Percentiles rank a stretch among this genome's conserved stretches.
phyloP scores from a whole-genome alignment of 192 early-diverging fungal species.

The Coemansia sp. region DNA sequence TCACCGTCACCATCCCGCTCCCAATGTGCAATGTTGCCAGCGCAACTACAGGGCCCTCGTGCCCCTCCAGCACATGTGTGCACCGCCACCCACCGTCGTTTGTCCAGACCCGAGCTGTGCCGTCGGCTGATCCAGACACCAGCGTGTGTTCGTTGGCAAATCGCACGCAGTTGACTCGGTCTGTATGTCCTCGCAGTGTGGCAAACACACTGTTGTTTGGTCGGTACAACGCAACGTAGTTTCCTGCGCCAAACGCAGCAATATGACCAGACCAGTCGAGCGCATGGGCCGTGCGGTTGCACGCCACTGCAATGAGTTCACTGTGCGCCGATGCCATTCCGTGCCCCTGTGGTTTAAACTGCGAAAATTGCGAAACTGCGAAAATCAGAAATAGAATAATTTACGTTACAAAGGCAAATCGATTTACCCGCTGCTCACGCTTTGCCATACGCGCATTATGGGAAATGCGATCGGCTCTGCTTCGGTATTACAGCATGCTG shows the following conservation, averaged over 20 bases:
- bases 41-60: conserved; percentile 65
- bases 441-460: too few species aligned
- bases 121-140: conserved; percentile 78
- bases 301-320: conserved; percentile 36
- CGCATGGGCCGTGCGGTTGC: conserved; percentile 46
- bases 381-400: neutral
- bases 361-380: neutral
- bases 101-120: conserved; percentile 76
- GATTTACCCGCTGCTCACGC: neutral
- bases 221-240: conserved; percentile 69
- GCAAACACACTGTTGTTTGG: conserved; percentile 59
- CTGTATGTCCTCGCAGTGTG: conserved; percentile 74
- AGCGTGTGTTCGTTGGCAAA: conserved; percentile 60
- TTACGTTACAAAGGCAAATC: neutral
- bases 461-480: too few species aligned
- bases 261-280: conserved; percentile 20
- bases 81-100: conserved; percentile 56
- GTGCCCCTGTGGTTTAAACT: neutral
- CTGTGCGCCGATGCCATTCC: conserved; percentile 8
- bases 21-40: conserved; percentile 38
- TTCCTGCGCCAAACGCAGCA: conserved; percentile 72
- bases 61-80: conserved; percentile 67
- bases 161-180: conserved; percentile 72
- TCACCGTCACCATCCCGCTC: conserved; percentile 14
- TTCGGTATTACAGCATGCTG: too few species aligned